Evolutionary conservation across 768 basidiomycete genomes (phyloP).

Genomic region (Termitomyces titanicus): DNA sequence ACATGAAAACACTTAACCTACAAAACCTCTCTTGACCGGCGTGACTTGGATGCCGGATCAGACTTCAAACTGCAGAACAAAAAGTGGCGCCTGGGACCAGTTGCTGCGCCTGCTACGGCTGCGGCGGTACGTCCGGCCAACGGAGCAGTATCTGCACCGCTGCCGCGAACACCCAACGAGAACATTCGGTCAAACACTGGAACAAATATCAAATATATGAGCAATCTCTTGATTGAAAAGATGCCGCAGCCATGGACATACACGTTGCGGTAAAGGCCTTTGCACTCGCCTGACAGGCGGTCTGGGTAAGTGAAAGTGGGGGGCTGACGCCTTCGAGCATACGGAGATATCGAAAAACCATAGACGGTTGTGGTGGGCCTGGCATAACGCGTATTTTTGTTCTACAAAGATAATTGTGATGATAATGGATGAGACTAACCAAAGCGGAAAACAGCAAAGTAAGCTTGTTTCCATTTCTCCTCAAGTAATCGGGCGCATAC

Average conservation of each 20-base stretch:
- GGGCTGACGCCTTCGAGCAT: slow-evolving; percentile 90
- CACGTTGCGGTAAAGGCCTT: slow-evolving; percentile 86
- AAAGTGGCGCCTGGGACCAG: slow-evolving; percentile 80
- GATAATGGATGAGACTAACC: slow-evolving; percentile 37
- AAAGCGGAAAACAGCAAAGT: slow-evolving; percentile 82
- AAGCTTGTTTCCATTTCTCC: slow-evolving; percentile 92
- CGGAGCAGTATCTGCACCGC: slow-evolving; percentile 63
- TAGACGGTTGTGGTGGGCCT: slow-evolving; percentile 87
- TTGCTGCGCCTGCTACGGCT: slow-evolving; percentile 56
- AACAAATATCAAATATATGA: slow-evolving; percentile 1
- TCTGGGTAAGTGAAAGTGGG: slow-evolving; percentile 80
- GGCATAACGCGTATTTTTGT: slow-evolving; percentile 1
- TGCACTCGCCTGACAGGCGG: slow-evolving; percentile 84
- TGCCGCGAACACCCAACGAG: slow-evolving; percentile 76
- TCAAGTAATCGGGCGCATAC: slow-evolving; percentile 82
- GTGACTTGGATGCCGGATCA: slow-evolving; percentile 40
- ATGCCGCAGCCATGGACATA: slow-evolving; percentile 30
- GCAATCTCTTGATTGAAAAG: not conserved
- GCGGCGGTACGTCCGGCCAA: slow-evolving; percentile 60
- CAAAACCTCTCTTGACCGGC: slow-evolving; percentile 24
- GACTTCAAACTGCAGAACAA: slow-evolving; percentile 75
- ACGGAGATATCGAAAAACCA: slow-evolving; percentile 90
- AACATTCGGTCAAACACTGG: slow-evolving; percentile 90
- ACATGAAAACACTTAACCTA: not conserved
- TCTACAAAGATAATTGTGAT: not conserved